A percentile compares a stretch with the other conserved stretches of the same genome.
Evolutionary conservation across 225 moss, liverwort and hornwort species (phyloP).

Genomic region (Polytrichum commune): DNA sequence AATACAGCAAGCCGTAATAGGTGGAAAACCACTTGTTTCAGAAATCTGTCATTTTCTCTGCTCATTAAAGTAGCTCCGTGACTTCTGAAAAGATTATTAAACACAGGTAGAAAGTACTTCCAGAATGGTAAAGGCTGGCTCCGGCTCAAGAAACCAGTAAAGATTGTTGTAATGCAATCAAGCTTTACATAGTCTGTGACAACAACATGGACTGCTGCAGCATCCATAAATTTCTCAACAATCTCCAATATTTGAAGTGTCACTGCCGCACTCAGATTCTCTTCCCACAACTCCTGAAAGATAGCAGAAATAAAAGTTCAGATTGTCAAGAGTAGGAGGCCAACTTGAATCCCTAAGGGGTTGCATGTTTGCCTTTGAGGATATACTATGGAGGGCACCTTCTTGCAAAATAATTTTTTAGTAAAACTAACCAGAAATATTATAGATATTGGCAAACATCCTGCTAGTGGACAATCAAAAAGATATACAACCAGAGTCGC

Average conservation of each 20-base stretch:
- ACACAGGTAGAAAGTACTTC: slow-evolving; percentile 95
- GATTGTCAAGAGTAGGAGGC: too few species aligned
- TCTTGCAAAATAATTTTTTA: too few species aligned
- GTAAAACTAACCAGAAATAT: too few species aligned
- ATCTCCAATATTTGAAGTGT: slow-evolving; percentile 83
- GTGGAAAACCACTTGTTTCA: slow-evolving; percentile 98
- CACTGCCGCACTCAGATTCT: slow-evolving; percentile 91
- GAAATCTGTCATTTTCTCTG: slow-evolving; percentile 92
- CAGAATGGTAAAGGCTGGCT: slow-evolving; percentile 91
- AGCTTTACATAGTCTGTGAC: slow-evolving; percentile 86
- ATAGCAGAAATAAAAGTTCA: not conserved
- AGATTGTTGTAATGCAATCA: slow-evolving; percentile 88
- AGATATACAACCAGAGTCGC: too few species aligned
- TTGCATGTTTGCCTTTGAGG: too few species aligned
- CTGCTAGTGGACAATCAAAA: too few species aligned
- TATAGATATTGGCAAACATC: too few species aligned
- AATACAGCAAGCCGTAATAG: slow-evolving; percentile 92
- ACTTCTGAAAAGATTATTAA: slow-evolving; percentile 71
- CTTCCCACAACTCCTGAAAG: slow-evolving; percentile 96
- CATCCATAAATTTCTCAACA: slow-evolving; percentile 82
- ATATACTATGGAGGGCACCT: too few species aligned
- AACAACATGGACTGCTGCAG: slow-evolving; percentile 71
- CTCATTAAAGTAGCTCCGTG: slow-evolving; percentile 94
- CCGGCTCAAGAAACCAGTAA: slow-evolving; percentile 87
- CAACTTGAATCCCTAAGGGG: too few species aligned